phyloP scores from a whole-genome alignment of 75 land plant genomes.

The Isoetes taiwanensis region DNA sequence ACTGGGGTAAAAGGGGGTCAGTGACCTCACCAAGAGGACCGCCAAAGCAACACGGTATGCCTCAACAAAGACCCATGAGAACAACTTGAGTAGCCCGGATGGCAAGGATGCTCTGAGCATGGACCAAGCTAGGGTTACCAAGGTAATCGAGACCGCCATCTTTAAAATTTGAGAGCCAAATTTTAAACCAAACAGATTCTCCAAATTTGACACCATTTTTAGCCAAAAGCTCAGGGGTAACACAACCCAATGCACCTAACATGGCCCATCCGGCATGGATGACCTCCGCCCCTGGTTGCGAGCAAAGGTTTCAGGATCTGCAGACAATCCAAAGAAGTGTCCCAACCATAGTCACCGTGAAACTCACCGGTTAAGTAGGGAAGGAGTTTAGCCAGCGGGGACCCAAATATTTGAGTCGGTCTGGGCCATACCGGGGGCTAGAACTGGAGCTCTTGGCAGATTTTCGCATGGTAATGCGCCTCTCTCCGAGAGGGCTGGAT shows the following conservation, averaged over 20 bases:
- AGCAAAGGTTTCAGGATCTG: slow-evolving; percentile 77
- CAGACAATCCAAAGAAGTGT: slow-evolving; percentile 65
- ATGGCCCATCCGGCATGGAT: slow-evolving; percentile 69
- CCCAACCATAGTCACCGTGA: too few species aligned
- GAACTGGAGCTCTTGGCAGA: neutral
- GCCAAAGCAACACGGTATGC: slow-evolving; percentile 37
- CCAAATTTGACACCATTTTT: slow-evolving; percentile 22
- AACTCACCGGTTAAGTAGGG: too few species aligned
- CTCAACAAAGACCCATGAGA: slow-evolving; percentile 41
- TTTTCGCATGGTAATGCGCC: slow-evolving; percentile 30
- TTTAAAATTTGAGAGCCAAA: slow-evolving; percentile 38
- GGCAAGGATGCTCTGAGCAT: slow-evolving; percentile 48
- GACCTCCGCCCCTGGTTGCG: slow-evolving; percentile 67
- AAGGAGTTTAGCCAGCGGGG: too few species aligned
- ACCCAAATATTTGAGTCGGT: too few species aligned
- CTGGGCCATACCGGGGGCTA: too few species aligned
- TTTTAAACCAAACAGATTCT: slow-evolving; percentile 47
- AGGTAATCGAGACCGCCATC: slow-evolving; percentile 27
- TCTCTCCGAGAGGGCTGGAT: slow-evolving; percentile 11
- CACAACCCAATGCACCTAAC: slow-evolving; percentile 51
- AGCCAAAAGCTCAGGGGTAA: slow-evolving; percentile 27
- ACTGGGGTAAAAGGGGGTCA: too few species aligned
- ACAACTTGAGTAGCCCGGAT: slow-evolving; percentile 16
- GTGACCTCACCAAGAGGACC: slow-evolving; percentile 44
- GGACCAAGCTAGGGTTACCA: slow-evolving; percentile 27